Percentiles rank a stretch among this genome's conserved stretches.
Conservation (phyloP, 2,329 filamentous ascomycete genomes). For the Colletotrichum scovillei region DNA sequence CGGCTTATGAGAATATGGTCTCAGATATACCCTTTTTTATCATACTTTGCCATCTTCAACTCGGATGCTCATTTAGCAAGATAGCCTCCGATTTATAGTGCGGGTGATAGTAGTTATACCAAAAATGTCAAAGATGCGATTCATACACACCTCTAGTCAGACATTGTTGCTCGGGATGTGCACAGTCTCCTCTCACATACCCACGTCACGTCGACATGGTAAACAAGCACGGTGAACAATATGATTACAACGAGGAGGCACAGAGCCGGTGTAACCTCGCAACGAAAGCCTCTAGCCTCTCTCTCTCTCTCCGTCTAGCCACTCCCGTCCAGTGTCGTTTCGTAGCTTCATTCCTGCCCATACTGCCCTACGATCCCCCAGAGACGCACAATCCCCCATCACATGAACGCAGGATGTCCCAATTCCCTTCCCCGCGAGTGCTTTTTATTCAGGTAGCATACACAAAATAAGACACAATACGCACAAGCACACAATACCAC, state of each 20-base stretch:
- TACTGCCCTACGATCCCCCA: not conserved
- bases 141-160: no score
- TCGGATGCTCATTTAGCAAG: no score
- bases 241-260: not conserved
- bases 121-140: no score
- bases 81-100: no score
- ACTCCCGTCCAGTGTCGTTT: not conserved
- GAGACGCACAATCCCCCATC: not conserved
- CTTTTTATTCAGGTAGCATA: slow-evolving; percentile 15
- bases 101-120: no score
- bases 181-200: no score
- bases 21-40: no score
- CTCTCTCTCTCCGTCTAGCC: not conserved
- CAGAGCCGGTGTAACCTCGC: not conserved
- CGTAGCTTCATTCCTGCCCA: slow-evolving; percentile 7
- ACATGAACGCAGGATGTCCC: not conserved
- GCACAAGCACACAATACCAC: not conserved
- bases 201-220: not conserved
- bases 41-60: no score
- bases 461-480: not conserved
- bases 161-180: no score
- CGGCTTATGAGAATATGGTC: no score
- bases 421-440: not conserved
- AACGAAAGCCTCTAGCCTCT: not conserved
- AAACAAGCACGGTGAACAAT: not conserved